These are phyloP conservation scores for Amaranthus cruentus DNA, from an alignment of 148 eudicot genomes.

Conservation along the genomic window DNA sequence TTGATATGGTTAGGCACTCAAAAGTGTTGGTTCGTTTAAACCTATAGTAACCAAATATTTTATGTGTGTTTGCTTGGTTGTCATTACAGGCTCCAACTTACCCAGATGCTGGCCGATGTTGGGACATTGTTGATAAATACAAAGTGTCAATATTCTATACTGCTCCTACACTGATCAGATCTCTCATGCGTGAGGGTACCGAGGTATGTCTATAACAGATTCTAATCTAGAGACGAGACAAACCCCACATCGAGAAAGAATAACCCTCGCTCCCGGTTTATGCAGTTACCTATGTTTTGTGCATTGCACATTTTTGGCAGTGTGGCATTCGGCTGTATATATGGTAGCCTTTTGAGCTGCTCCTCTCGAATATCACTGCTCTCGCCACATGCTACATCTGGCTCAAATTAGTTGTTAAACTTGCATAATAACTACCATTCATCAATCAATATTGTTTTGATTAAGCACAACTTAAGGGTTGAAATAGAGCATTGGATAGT, in stretches of 20 bases:
- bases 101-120: constrained; percentile 93
- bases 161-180: constrained; percentile 92
- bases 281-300: background rate
- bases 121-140: constrained; percentile 98
- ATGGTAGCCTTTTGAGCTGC: background rate
- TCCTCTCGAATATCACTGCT: background rate
- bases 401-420: too few species aligned
- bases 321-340: background rate
- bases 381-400: too few species aligned
- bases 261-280: background rate
- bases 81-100: constrained; percentile 80
- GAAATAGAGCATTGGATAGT: too few species aligned
- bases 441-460: too few species aligned
- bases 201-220: constrained; percentile 44
- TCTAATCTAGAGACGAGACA: background rate
- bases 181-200: constrained; percentile 92
- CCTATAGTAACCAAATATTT: background rate
- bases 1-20: background rate
- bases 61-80: background rate
- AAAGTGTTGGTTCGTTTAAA: background rate
- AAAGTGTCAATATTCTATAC: constrained; percentile 88
- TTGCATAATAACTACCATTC: too few species aligned
- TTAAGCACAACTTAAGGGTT: too few species aligned
- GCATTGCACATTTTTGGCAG: background rate
- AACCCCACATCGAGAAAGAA: background rate